A percentile compares a stretch with the other conserved stretches of the same genome.
These are phyloP conservation scores for Skeletonema menzelii DNA, from an alignment of 108 stramenopile species.

Conservation along the genomic window DNA sequence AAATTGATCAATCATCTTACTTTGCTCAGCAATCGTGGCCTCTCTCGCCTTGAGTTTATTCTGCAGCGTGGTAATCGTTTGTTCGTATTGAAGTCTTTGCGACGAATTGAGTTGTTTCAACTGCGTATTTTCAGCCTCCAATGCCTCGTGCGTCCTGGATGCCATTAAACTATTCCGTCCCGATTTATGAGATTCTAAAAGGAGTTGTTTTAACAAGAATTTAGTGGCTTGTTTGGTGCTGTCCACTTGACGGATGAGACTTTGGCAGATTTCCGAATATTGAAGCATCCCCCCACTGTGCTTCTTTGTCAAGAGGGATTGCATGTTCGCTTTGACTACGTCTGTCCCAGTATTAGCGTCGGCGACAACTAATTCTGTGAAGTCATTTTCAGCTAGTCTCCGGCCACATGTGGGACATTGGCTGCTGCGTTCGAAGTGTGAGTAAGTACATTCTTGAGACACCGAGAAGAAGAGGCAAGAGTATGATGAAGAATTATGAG, in stretches of 20 bases:
- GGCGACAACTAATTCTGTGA: conserved; percentile 72
- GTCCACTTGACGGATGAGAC: conserved; percentile 50
- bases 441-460: conserved; percentile 70
- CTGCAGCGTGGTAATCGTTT: conserved; percentile 54
- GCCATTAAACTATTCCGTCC: conserved; percentile 24
- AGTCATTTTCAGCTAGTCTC: conserved; percentile 63
- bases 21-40: conserved; percentile 41
- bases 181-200: conserved; percentile 54
- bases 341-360: conserved; percentile 50
- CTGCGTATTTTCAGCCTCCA: conserved; percentile 56
- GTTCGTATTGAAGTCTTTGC: conserved; percentile 57
- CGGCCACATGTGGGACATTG: conserved; percentile 64
- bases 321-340: conserved; percentile 49
- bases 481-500: conserved; percentile 3
- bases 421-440: conserved; percentile 64
- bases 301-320: conserved; percentile 50
- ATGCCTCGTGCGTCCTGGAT: conserved; percentile 39
- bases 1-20: conserved; percentile 58
- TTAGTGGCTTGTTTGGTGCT: conserved; percentile 52
- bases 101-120: conserved; percentile 55
- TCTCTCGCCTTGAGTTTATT: conserved; percentile 55
- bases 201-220: conserved; percentile 73
- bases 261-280: conserved; percentile 38
- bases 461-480: neutral
- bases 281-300: conserved; percentile 41